These are phyloP conservation scores for Oenanthe sinensis DNA, from an alignment of 129 eudicot species.

Conservation along the genomic window DNA sequence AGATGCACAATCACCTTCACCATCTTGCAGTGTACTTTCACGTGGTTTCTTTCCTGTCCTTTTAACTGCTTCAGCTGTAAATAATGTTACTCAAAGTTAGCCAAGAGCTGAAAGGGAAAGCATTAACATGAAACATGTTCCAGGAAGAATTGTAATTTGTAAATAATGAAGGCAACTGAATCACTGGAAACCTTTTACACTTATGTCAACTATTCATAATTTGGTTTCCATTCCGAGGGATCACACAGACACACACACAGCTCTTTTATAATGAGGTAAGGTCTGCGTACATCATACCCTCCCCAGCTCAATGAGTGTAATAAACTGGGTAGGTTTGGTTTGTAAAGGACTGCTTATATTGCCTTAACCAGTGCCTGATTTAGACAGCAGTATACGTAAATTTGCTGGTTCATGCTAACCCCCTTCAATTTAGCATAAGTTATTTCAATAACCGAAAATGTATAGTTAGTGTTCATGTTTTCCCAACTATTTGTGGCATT, in stretches of 20 bases:
- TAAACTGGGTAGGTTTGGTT: background rate
- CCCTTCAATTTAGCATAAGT: background rate
- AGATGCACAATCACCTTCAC: constrained; percentile 17
- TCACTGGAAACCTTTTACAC: background rate
- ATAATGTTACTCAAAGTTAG: constrained; percentile 9
- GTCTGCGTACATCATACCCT: background rate
- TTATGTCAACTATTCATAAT: background rate
- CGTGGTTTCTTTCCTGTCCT: constrained; percentile 40
- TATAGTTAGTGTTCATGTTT: background rate
- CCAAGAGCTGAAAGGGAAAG: background rate
- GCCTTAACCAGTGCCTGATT: background rate
- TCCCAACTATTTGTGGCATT: background rate
- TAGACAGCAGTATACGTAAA: background rate
- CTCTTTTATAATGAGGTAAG: background rate
- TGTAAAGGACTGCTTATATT: background rate
- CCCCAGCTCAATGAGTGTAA: background rate
- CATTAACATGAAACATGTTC: background rate
- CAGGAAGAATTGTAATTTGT: background rate
- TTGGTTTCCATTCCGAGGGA: background rate
- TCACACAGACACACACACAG: background rate
- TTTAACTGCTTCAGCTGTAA: constrained; percentile 38
- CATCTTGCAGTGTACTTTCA: constrained; percentile 23
- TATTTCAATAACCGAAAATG: background rate
- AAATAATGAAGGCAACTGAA: background rate
- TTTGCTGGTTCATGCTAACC: background rate